Evolutionary conservation across 805 yeast genomes (phyloP), one percentile per base, ranked within the genome.

Genomic region (Brettanomyces anomalus): DNA sequence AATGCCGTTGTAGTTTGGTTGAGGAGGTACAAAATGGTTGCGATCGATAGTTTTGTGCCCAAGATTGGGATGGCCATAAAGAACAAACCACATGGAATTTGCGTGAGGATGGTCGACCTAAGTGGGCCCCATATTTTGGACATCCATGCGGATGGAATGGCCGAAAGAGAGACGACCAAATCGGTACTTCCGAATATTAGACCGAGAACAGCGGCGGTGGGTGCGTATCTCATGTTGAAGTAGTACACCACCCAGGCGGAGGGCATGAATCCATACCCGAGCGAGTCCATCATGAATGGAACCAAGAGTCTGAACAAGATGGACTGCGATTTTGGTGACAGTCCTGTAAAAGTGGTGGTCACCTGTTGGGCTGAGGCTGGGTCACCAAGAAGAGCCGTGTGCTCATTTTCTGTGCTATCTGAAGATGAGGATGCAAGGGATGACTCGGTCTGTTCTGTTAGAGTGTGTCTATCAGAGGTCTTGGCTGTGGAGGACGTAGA

Each of bases 181-280:
- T 78, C 82, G 1, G 85, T 75, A 31, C 66, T 49, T 51, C 84
- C 84, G 58, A 85, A 85, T 24, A 87, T 63, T 1, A 71, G 49
- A 4, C 96, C 96, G 37, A 87, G 62, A 0, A 70, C 60, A 0
- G 79, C 63, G 3, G 88, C 77, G 1, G 78, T 59, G 24, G 77
- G 61, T 2, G 58, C 49, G 51, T 81, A 87, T 13, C 66, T 60
- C 31, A 70, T 71, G 43, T 77, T 74, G 66, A 85, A 81, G 61
- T 85, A 88, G 57, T 81, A 88, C 33, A 87, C 86, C 36, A 83
- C 71, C 96, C 96, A 89, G 1, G 95, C 82, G 37, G 79, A 69
- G 2, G 95, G 80, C 87, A 87, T 83, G 60, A 88, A 83, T 1
- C 96, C 96, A 49, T 77, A 79, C 0, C 95, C 96, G 40, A 88